Percentiles rank a stretch among this genome's conserved stretches.
phyloP scores from a whole-genome alignment of 2,329 filamentous ascomycete genomes.

The Penicillium sp. region DNA sequence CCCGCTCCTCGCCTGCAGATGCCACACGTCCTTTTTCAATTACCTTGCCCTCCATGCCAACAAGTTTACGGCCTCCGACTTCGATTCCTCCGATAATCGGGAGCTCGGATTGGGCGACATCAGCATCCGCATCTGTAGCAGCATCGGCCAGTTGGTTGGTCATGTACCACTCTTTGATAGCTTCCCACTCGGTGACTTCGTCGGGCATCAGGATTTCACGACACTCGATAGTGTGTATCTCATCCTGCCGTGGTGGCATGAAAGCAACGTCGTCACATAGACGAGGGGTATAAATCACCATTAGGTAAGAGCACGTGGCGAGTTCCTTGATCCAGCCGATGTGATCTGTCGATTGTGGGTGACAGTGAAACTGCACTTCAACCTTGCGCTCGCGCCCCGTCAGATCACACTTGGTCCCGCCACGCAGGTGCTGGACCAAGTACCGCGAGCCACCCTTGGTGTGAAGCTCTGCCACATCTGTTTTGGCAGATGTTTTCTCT shows the following conservation, averaged over 20 bases:
- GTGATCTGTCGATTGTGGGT: constrained; percentile 70
- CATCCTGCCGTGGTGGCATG: constrained; percentile 73
- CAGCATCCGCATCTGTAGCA: constrained; percentile 15
- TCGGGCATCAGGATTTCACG: constrained; percentile 65
- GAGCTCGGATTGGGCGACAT: constrained; percentile 26
- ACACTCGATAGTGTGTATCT: constrained; percentile 75
- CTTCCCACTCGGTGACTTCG: constrained; percentile 51
- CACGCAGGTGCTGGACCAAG: constrained; percentile 76
- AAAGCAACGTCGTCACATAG: constrained; percentile 88
- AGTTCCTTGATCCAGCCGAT: constrained; percentile 94
- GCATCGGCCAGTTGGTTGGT: constrained; percentile 37
- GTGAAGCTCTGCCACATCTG: constrained; percentile 64
- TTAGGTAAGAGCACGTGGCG: constrained; percentile 85
- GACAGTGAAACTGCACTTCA: constrained; percentile 77
- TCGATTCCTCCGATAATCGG: constrained; percentile 58
- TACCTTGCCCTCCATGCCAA: constrained; percentile 56
- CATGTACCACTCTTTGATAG: constrained; percentile 36
- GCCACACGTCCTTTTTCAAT: constrained; percentile 60
- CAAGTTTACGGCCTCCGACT: constrained; percentile 57
- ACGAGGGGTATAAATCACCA: constrained; percentile 86
- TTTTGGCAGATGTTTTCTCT: constrained; percentile 32
- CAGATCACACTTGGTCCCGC: constrained; percentile 81
- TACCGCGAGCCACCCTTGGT: constrained; percentile 82
- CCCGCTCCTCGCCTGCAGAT: constrained; percentile 50
- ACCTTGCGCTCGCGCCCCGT: constrained; percentile 79